Evolutionary conservation across 192 early-diverging fungal genomes (phyloP).

Genomic region (Gamsiella multidivaricata): DNA sequence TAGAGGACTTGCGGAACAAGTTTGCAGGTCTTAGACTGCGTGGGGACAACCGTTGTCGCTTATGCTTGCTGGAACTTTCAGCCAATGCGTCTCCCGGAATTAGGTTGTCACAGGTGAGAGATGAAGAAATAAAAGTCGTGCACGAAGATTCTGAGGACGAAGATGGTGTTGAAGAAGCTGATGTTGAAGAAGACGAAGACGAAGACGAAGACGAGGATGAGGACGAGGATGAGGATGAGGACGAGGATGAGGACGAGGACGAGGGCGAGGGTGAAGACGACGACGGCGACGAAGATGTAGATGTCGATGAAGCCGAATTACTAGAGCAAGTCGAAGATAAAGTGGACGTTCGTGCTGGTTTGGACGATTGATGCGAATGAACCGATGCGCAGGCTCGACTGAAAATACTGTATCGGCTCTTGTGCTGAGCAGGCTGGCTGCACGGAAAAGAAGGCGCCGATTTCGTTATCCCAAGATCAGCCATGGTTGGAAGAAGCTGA

Average conservation of each 20-base stretch:
- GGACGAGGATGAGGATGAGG: slow-evolving; percentile 11
- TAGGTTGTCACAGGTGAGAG: background rate
- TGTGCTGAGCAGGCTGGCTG: background rate
- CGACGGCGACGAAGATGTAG: slow-evolving; percentile 21
- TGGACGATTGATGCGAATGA: slow-evolving; percentile 19
- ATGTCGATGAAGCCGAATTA: slow-evolving; percentile 15
- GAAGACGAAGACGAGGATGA: slow-evolving; percentile 25
- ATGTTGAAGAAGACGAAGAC: slow-evolving; percentile 13
- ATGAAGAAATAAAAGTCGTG: background rate
- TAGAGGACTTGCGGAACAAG: slow-evolving; percentile 19
- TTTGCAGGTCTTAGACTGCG: slow-evolving; percentile 8
- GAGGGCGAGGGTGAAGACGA: slow-evolving; percentile 16
- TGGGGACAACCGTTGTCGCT: slow-evolving; percentile 15
- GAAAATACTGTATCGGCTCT: slow-evolving; percentile 44
- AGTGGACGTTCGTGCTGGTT: slow-evolving; percentile 24
- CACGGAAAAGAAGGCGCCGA: slow-evolving; percentile 1
- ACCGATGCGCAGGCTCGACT: slow-evolving; percentile 27
- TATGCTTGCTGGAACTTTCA: background rate
- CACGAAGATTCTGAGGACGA: slow-evolving; percentile 5
- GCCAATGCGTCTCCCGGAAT: background rate
- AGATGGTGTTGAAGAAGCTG: background rate
- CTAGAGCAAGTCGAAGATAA: slow-evolving; percentile 9
- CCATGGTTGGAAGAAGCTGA: slow-evolving; percentile 23
- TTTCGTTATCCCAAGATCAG: slow-evolving; percentile 21
- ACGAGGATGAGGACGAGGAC: slow-evolving; percentile 3